Evolutionary conservation across 1,139 yeast genomes (phyloP).

Genomic region (Hanseniaspora gamundiae): DNA sequence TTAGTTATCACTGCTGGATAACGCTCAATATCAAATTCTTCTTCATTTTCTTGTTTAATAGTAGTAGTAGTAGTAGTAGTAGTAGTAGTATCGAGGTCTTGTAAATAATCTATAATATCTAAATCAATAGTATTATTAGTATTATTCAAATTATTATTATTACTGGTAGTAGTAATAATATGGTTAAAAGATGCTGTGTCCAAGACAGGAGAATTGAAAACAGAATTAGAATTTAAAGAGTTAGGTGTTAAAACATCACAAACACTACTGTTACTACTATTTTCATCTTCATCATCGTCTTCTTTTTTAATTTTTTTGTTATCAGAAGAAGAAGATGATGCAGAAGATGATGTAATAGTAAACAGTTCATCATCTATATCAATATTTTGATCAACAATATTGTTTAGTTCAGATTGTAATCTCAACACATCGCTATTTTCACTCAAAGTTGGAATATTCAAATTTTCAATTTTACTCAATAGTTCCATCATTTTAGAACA

Average conservation of each 20-base stretch:
- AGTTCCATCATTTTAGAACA: constrained; percentile 21
- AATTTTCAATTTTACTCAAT: constrained; percentile 15
- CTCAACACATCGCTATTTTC: background rate
- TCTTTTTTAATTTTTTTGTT: background rate
- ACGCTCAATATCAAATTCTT: constrained; percentile 8
- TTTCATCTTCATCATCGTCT: background rate
- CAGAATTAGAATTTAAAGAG: background rate
- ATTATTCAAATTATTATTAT: background rate
- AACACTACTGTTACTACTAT: background rate
- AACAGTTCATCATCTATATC: background rate
- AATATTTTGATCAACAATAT: background rate
- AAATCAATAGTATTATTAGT: constrained; percentile 2
- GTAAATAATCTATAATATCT: constrained; percentile 1
- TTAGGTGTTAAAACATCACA: background rate
- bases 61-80: background rate
- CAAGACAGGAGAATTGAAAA: background rate
- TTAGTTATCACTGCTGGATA: constrained; percentile 9
- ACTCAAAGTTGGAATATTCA: constrained; percentile 9
- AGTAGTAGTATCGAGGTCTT: background rate
- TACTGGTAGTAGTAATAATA: background rate
- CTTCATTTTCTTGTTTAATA: background rate
- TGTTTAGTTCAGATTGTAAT: background rate
- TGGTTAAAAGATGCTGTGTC: background rate
- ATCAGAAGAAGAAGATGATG: background rate
- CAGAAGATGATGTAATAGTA: background rate